phyloP scores from a whole-genome alignment of 805 yeast species.

The Lachancea sp. region DNA sequence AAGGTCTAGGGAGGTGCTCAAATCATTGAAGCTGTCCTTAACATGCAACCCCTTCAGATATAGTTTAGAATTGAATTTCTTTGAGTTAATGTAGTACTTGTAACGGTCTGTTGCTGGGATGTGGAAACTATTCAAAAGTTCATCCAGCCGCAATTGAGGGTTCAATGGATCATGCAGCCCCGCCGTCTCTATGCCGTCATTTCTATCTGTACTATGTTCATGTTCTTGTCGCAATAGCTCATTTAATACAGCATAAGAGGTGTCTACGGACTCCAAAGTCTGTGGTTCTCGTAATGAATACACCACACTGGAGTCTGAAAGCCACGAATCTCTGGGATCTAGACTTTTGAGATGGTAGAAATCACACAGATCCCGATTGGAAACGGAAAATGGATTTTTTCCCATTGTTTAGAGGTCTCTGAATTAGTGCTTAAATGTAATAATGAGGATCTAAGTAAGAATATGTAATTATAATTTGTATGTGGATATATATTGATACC shows the following conservation, averaged over 20 bases:
- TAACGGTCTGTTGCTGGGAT: constrained; percentile 37
- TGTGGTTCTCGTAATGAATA: constrained; percentile 24
- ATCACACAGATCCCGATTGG: constrained; percentile 28
- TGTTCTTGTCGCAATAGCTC: constrained; percentile 28
- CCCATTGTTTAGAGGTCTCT: background rate
- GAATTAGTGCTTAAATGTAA: no score
- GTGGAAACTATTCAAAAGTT: constrained; percentile 37
- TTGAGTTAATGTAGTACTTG: constrained; percentile 48
- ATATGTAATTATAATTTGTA: no score
- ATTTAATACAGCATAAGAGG: constrained; percentile 32
- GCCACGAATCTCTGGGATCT: constrained; percentile 37
- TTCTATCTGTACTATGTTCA: constrained; percentile 11
- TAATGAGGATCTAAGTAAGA: no score
- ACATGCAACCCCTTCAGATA: constrained; percentile 52
- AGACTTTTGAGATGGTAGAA: constrained; percentile 42
- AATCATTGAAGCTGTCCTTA: constrained; percentile 46
- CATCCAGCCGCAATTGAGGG: constrained; percentile 5
- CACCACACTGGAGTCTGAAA: constrained; percentile 27
- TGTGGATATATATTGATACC: no score
- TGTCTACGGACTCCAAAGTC: constrained; percentile 21
- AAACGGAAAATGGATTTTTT: constrained; percentile 14
- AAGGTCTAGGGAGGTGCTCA: constrained; percentile 41
- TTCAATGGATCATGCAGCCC: constrained; percentile 10
- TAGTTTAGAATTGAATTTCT: constrained; percentile 50
- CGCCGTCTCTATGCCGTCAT: constrained; percentile 13